phyloP scores from a whole-genome alignment of 2,329 filamentous ascomycete species.

The Botrytis squamosa region DNA sequence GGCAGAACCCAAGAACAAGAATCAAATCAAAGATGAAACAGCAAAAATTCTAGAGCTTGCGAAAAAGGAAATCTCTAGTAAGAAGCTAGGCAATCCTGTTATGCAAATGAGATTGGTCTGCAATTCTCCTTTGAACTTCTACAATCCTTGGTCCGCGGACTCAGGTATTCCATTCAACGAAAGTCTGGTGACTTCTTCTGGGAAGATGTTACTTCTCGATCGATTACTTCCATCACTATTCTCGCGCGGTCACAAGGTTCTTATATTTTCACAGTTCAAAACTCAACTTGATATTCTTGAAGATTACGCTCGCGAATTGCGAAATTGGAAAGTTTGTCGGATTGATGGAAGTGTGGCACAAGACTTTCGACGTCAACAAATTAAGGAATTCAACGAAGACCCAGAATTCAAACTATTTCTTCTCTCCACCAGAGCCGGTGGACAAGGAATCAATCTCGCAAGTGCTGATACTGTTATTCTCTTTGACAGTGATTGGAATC shows the following conservation, averaged over 20 bases:
- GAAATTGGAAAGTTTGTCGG: conserved; percentile 77
- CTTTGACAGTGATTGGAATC: conserved; percentile 91
- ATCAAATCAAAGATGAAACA: conserved; percentile 57
- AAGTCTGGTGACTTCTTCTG: conserved; percentile 79
- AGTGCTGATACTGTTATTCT: conserved; percentile 90
- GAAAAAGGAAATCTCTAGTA: conserved; percentile 80
- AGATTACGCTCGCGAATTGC: conserved; percentile 77
- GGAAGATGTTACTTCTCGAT: conserved; percentile 95
- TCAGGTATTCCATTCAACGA: conserved; percentile 67
- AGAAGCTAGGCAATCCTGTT: conserved; percentile 89
- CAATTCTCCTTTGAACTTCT: conserved; percentile 95
- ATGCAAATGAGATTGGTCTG: conserved; percentile 91
- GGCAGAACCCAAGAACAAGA: conserved; percentile 51
- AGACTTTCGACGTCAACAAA: conserved; percentile 65
- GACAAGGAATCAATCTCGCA: conserved; percentile 92
- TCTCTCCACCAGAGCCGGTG: conserved; percentile 85
- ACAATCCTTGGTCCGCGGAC: conserved; percentile 76
- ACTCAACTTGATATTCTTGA: conserved; percentile 89
- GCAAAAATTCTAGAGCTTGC: conserved; percentile 72
- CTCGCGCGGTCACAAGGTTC: conserved; percentile 74
- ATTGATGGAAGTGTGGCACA: conserved; percentile 89
- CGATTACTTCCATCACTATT: conserved; percentile 78
- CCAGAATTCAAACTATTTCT: conserved; percentile 73
- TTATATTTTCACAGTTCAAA: conserved; percentile 97
- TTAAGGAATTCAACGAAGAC: conserved; percentile 69